Evolutionary conservation across 164 flowering plant species (phyloP), one percentile per base, ranked within the genome.

Genomic region (Liriodendron chinense): DNA sequence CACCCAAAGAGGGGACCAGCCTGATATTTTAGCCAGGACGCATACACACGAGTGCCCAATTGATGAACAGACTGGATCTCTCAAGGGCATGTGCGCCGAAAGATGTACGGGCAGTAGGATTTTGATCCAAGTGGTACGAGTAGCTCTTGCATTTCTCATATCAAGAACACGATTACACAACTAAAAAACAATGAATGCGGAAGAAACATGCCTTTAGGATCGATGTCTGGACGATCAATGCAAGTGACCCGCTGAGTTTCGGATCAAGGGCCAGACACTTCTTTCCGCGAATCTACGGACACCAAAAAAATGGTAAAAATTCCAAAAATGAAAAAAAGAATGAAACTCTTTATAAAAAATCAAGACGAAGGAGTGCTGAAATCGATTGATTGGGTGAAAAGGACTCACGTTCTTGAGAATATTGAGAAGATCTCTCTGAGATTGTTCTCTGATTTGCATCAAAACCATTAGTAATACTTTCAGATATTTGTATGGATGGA

Each of bases 231-330:
- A 92, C 75, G 79, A 92, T 84, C 79, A 89, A 76, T 9, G 93
- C 87, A n/a, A 96, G 86, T 7, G 99, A 86, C 2, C 94, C 99
- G 53, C 98, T 83, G n/a, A 96, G 94, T 83, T 90, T 92, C 1
- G 89, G 98, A 83, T 96, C 99, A 61, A 96, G 78, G 21, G 92
- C 89, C 77, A 96, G 80, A 78, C 97, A 94, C 80, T 96, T 94
- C 80, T 83, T 91, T 61, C 95, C 99, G 65, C 98, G 94, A 83
- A 90, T 84, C 98, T 96, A 47, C 57, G 25, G 47, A 61, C 2
- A 28, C 13, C 21, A 21, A 22, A 5, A 1, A 26, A 68, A 69
- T 67, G 62, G 59, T 53, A 12, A 16, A 12, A 8, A 8, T 16
- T 53, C 18, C 8, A 0, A 65, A 59, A 50, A 62, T 75, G 10